phyloP scores from a whole-genome alignment of 345 rosid species.

The Excoecaria agallocha region DNA sequence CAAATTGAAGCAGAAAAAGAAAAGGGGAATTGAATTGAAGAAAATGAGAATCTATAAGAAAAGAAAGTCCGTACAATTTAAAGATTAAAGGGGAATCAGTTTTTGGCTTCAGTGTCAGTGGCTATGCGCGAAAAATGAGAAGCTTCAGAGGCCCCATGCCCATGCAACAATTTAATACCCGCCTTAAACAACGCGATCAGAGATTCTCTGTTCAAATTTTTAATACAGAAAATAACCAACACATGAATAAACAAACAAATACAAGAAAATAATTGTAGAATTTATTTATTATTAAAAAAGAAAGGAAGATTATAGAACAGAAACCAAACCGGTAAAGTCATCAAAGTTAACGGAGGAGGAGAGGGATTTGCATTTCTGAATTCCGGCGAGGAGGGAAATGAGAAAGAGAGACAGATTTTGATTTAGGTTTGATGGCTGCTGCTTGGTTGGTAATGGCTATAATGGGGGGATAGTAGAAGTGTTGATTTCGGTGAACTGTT shows the following conservation, averaged over 20 bases:
- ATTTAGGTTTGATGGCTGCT: too few species aligned
- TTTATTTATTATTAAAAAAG: background rate
- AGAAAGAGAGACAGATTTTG: background rate
- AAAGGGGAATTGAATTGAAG: background rate
- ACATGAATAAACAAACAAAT: background rate
- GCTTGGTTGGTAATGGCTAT: constrained; percentile 12
- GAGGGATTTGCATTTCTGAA: background rate
- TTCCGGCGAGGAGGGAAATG: background rate
- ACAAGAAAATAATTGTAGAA: background rate
- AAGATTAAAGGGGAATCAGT: background rate
- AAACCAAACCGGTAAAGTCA: background rate
- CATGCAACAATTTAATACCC: constrained; percentile 18
- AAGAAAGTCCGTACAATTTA: background rate
- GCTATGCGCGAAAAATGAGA: constrained; percentile 26
- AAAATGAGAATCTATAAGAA: background rate
- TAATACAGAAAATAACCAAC: background rate
- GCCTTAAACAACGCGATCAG: constrained; percentile 24
- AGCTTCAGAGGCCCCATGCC: background rate
- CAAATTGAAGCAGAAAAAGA: background rate
- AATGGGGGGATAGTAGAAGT: constrained; percentile 22
- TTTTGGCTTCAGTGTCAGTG: background rate
- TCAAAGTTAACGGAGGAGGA: constrained; percentile 6
- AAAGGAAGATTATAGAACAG: background rate
- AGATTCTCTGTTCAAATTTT: constrained; percentile 41
- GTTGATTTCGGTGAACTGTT: constrained; percentile 19